Conservation (phyloP, 192 early-diverging fungal genomes). For the Coemansia sp. region DNA sequence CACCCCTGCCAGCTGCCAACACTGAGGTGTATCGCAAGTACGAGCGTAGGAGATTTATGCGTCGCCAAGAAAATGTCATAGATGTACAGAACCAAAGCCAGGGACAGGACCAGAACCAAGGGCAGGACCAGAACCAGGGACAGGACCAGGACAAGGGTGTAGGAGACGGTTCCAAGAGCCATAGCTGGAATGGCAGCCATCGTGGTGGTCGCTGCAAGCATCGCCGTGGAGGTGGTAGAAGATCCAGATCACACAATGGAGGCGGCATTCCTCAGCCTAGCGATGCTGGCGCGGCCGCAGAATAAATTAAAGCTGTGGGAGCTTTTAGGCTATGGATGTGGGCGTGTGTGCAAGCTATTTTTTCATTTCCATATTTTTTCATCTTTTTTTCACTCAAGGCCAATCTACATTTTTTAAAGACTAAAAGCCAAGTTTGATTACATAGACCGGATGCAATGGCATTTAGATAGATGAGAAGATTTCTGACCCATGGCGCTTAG, state of each 20-base stretch:
- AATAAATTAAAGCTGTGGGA: too few species aligned
- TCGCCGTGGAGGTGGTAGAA: background rate
- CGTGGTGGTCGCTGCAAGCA: conserved; percentile 11
- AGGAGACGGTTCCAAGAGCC: background rate
- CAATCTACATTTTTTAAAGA: background rate
- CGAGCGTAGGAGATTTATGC: background rate
- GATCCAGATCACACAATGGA: background rate
- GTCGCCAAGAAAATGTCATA: background rate
- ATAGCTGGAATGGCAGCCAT: background rate
- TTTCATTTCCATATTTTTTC: background rate
- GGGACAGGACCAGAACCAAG: too few species aligned
- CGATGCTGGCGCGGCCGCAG: background rate
- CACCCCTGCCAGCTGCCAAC: too few species aligned
- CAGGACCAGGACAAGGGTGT: background rate
- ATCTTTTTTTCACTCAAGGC: background rate
- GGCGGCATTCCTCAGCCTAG: background rate
- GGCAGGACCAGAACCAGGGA: too few species aligned
- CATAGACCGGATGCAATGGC: too few species aligned
- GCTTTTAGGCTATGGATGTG: too few species aligned
- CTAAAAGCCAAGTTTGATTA: too few species aligned
- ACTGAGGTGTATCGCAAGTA: background rate
- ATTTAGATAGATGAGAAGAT: too few species aligned
- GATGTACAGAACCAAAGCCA: background rate
- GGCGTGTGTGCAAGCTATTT: background rate
- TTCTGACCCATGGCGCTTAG: too few species aligned